Evolutionary conservation across 2,329 filamentous ascomycete genomes (phyloP), one percentile per base, ranked within the genome.

Genomic region (Geoglossum cookeanum): DNA sequence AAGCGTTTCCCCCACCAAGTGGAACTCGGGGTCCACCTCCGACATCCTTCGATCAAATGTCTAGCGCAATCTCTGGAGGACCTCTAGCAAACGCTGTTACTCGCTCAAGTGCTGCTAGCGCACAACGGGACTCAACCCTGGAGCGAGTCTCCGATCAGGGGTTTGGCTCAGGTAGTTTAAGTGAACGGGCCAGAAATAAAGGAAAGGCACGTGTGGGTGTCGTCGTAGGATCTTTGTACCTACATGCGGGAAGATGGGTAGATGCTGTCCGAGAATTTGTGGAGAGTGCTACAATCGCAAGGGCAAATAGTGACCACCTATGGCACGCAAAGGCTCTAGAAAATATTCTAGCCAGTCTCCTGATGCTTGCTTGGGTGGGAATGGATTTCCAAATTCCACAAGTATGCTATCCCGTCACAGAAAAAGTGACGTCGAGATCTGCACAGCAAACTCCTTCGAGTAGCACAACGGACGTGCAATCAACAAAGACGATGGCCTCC

Each of bases 301-400:
- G 87, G 63, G 82, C 81, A 42, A 78, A 86, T 59, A 90, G 88
- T 64, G 92, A 98, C 69, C 87, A 95, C 69, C 69, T 97, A n/a
- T 98, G 92, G 91, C 88, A 96, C 70, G 92, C 87, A 17, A 97
- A 97, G 70, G 90, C 88, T 0, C 75, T 98, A 22, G 94, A 98
- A 67, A 81, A 90, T 32, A 87, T 94, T 59, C 73, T 92, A 52
- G 76, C 94, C 30, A 88, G 85, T 65, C 76, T 97, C 62, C 66
- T 97, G 45, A 78, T 97, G 64, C 80, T 94, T 60, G 85, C 83
- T 33, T 95, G 89, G 86, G 79, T 84, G 39, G 85, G 83, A 3
- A 75, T 91, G 64, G 85, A 92, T 65, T 97, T 97, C 64, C 68
- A 71, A 64, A 77, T 79, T 59, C 77, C 77, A 32, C 71, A 71